These are phyloP conservation scores for Cornus kousa DNA, from an alignment of 148 eudicot species.

Conservation along the genomic window DNA sequence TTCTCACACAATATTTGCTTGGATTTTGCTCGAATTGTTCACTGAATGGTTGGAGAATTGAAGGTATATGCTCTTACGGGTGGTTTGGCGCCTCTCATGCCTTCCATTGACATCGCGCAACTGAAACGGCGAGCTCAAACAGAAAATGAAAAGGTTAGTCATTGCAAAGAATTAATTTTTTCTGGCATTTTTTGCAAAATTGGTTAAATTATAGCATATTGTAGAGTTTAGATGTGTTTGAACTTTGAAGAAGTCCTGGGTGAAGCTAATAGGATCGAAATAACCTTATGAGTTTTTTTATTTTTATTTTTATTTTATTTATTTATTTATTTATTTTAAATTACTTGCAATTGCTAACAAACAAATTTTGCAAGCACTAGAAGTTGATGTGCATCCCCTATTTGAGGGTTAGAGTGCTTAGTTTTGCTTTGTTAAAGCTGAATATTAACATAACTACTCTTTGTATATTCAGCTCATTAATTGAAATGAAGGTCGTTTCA, in stretches of 20 bases:
- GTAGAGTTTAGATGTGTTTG: not conserved
- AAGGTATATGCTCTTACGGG: constrained; percentile 92
- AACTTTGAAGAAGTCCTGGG: not conserved
- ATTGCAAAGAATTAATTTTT: not conserved
- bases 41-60: constrained; percentile 5
- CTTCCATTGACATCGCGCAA: constrained; percentile 65
- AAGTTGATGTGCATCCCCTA: no score
- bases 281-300: not conserved
- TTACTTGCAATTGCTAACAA: not conserved
- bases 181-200: not conserved
- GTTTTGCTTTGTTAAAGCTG: not conserved
- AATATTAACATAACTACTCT: no score
- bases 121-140: constrained; percentile 64
- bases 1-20: not conserved
- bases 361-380: not conserved
- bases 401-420: not conserved
- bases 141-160: constrained; percentile 58
- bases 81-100: constrained; percentile 83
- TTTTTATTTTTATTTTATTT: no score
- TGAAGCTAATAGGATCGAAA: not conserved
- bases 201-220: constrained; percentile 2
- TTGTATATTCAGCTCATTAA: no score
- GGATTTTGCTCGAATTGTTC: not conserved
- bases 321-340: no score
- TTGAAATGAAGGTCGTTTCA: no score